Conservation (phyloP, 257 asterid genomes). For the Fraxinus quadrangulata region DNA sequence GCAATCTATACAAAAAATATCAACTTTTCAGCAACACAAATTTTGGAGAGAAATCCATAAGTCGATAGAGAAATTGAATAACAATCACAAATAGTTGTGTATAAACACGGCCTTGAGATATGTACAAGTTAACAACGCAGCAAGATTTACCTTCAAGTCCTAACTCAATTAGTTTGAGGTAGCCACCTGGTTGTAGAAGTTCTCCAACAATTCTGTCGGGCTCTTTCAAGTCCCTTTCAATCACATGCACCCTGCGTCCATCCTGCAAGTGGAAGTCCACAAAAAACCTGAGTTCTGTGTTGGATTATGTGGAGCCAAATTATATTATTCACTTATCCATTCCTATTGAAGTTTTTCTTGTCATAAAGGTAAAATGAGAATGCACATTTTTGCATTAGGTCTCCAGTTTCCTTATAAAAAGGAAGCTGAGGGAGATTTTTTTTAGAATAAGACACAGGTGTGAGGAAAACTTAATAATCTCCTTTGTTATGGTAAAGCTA, state of each 20-base stretch:
- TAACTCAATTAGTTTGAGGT: background rate
- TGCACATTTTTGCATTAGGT: background rate
- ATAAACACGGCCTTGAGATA: background rate
- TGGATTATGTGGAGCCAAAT: background rate
- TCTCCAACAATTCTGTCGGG: constrained; percentile 4
- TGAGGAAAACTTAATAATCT: background rate
- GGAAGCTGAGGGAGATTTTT: background rate
- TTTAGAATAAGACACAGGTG: background rate
- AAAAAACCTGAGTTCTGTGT: background rate
- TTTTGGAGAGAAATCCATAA: background rate
- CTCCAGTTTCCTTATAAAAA: background rate
- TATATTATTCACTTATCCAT: background rate
- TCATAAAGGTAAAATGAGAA: background rate
- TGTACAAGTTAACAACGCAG: background rate
- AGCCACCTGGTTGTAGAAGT: constrained; percentile 11
- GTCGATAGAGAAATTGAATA: background rate
- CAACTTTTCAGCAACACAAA: background rate
- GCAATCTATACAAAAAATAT: background rate
- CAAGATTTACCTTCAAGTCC: constrained; percentile 2
- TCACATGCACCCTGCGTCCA: constrained; percentile 7
- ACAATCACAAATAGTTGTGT: background rate
- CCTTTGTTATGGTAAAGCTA: background rate
- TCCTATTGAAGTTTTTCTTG: background rate
- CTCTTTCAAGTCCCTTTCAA: background rate
- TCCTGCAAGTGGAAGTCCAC: background rate